Evolutionary conservation across 2,329 filamentous ascomycete species (phyloP), one percentile per base, ranked within the genome.

Genomic region (Leptoxyphium fumago): DNA sequence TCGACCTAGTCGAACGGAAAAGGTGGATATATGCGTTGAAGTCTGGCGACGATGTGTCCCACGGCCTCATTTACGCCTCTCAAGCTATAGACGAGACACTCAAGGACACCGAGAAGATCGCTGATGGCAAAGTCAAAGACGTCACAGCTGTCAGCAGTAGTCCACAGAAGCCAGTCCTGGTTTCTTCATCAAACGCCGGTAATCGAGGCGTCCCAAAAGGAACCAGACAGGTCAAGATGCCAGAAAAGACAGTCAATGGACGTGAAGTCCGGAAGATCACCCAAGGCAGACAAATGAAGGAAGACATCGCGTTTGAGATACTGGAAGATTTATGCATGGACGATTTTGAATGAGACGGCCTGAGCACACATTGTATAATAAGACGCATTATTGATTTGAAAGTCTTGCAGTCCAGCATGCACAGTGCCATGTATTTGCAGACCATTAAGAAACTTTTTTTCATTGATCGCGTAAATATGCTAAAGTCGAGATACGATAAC

Each of bases 11-110:
- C 69, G 82, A 88, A 50, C 67, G 72, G 45, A 77, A 75, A 43
- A 68, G 74, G n/a, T 96, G 91, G 88, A 70, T 87, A 13, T 80
- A 86, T 52, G 75, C 94, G 52, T 59, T 96, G 42, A 55, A 54
- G 4, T 42, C 29, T 10, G 46, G 40, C 1, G 55, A 54, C 3
- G 52, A 55, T 18, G 42, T 42, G 13, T 41, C 39, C 38, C 55
- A 57, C 45, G 43, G 38, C 8, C 56, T 58, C 32, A 47, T 5
- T 6, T 13, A 17, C 11, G 6, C 11, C 5, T 40, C 38, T 40
- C 38, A 17, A 7, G 38, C 11, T 14, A 11, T 21, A 40, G 13
- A 11, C 5, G 21, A 28, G 21, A 13, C 17, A 2, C 13, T 18
- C 11, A 40, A 18, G 14, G 11, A 40, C 5, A 38, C 13, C 4